A percentile compares a stretch with the other conserved stretches of the same genome.
phyloP scores from a whole-genome alignment of 768 basidiomycete species.

The Coprinopsis sp. region DNA sequence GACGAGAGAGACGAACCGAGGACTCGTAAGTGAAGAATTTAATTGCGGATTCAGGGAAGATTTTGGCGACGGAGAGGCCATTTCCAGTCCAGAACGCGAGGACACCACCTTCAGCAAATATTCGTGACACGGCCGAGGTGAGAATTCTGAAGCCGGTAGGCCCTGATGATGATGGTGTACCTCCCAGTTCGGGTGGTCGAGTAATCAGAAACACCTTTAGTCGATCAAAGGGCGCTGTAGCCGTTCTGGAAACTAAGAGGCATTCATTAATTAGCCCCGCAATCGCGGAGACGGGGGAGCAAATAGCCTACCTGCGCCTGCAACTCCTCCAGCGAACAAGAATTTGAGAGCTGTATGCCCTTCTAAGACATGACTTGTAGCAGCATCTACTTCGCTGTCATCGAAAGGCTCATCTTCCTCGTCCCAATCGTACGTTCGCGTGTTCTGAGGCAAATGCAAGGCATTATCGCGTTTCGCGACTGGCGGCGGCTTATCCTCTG shows the following conservation, averaged over 20 bases:
- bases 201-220: constrained; percentile 97
- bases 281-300: constrained; percentile 28
- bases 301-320: constrained; percentile 74
- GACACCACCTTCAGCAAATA: constrained; percentile 87
- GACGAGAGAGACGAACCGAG: constrained; percentile 70
- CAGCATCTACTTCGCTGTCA: constrained; percentile 57
- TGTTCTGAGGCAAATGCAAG: constrained; percentile 12
- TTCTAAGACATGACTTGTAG: constrained; percentile 60
- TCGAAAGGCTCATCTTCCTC: constrained; percentile 41
- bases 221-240: constrained; percentile 96
- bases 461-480: constrained; percentile 17
- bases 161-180: constrained; percentile 38
- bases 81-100: constrained; percentile 98
- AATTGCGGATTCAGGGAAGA: constrained; percentile 97
- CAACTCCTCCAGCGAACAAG: constrained; percentile 88
- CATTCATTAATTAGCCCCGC: background rate
- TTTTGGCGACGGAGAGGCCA: constrained; percentile 88
- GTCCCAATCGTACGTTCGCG: constrained; percentile 16
- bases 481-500: constrained; percentile 62
- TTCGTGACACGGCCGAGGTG: constrained; percentile 64
- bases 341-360: constrained; percentile 79
- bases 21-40: constrained; percentile 97
- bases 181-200: constrained; percentile 68
- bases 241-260: constrained; percentile 83
- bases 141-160: constrained; percentile 60